A percentile compares a stretch with the other conserved stretches of the same genome.
These are phyloP conservation scores for Globisporangium takayamanum DNA, from an alignment of 352 stramenopile species.

Conservation along the genomic window DNA sequence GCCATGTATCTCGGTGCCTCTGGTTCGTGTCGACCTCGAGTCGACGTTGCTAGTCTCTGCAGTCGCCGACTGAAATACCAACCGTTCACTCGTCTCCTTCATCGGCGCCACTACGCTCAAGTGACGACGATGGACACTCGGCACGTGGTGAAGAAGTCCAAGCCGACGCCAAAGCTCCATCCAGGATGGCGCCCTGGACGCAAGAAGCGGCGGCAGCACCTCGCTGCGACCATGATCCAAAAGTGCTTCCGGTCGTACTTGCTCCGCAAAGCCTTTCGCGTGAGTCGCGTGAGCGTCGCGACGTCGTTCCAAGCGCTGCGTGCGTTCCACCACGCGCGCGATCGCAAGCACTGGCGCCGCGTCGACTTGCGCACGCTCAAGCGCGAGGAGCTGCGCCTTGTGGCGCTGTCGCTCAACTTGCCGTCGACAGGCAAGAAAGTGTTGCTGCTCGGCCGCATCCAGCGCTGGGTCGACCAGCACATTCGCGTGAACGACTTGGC, in stretches of 20 bases:
- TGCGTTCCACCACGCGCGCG: slow-evolving; percentile 44
- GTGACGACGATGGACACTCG: not conserved
- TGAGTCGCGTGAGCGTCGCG: slow-evolving; percentile 28
- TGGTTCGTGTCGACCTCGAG: too few species aligned
- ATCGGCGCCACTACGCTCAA: too few species aligned
- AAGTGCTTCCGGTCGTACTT: slow-evolving; percentile 52
- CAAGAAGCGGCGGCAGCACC: slow-evolving; percentile 30
- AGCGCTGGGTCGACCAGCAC: slow-evolving; percentile 72
- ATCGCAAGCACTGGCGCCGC: slow-evolving; percentile 43
- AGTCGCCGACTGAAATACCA: not conserved
- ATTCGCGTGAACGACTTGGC: slow-evolving; percentile 53
- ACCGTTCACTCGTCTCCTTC: not conserved
- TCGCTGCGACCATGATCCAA: slow-evolving; percentile 70
- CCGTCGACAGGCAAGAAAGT: slow-evolving; percentile 75
- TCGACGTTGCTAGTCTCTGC: too few species aligned
- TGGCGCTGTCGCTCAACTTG: slow-evolving; percentile 59
- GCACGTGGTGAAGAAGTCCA: slow-evolving; percentile 12
- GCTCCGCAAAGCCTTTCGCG: slow-evolving; percentile 49
- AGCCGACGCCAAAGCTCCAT: slow-evolving; percentile 40
- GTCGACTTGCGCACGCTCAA: slow-evolving; percentile 56
- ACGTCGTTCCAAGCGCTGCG: slow-evolving; percentile 46
- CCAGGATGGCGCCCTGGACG: slow-evolving; percentile 42
- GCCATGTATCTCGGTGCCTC: too few species aligned
- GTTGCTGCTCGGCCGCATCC: slow-evolving; percentile 60
- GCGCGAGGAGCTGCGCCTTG: slow-evolving; percentile 51